Conservation (phyloP, 768 basidiomycete genomes). For the Gelatoporia subvermispora region DNA sequence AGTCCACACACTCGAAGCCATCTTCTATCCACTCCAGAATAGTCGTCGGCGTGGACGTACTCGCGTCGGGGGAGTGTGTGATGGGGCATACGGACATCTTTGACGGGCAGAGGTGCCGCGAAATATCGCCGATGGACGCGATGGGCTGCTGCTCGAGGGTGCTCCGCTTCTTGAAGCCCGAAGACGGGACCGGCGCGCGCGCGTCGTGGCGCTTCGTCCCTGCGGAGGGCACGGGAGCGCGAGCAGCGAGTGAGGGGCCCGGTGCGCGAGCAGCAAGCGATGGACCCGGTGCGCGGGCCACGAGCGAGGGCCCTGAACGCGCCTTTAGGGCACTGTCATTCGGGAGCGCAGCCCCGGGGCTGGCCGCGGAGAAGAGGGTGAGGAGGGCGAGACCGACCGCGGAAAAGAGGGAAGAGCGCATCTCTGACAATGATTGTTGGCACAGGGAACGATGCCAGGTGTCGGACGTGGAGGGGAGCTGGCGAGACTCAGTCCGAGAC, state of each 20-base stretch:
- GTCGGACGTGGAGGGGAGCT: not conserved
- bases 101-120: constrained; percentile 17
- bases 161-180: constrained; percentile 2
- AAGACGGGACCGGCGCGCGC: constrained; percentile 8
- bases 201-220: not conserved
- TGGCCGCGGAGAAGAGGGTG: constrained; percentile 4
- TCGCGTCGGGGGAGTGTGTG: not conserved
- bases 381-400: constrained; percentile 5
- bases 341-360: constrained; percentile 6
- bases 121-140: constrained; percentile 7
- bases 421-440: constrained; percentile 2
- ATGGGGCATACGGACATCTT: constrained; percentile 20
- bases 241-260: constrained; percentile 3
- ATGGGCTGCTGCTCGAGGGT: constrained; percentile 11
- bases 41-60: constrained; percentile 6
- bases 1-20: constrained; percentile 27
- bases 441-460: not conserved
- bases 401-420: constrained; percentile 12
- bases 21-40: constrained; percentile 15
- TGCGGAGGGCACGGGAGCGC: not conserved
- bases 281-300: constrained; percentile 2
- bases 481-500: not conserved
- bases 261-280: not conserved
- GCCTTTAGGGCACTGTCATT: not conserved
- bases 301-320: not conserved